Evolutionary conservation across 73 alveolate species (phyloP), one percentile per base, ranked within the genome.

Genomic region (Tetrahymena elliotti): DNA sequence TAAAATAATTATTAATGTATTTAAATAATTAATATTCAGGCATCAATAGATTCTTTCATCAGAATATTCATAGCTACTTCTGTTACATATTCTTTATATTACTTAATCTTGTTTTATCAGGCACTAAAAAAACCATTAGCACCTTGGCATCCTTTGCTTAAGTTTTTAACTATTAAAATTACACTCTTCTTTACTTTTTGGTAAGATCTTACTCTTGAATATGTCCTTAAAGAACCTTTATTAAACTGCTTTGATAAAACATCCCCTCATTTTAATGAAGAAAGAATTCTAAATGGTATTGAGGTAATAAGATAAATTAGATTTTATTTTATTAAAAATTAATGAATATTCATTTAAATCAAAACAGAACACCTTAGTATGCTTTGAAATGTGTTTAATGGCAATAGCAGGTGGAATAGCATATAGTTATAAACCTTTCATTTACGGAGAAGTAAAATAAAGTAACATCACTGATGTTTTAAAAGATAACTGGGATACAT

Each of bases 181-280:
- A 94, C 96, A 18, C 93, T 94, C n/a, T 94, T 94, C 84, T 94
- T 94, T 53, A 94, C 96, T 8, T 94, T 94, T 35, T 94, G 96
- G 96, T 37, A 94, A 84, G 53, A 53, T 41, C 37, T 94, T 12
- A 94, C 93, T 1, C 83, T 94, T 5, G 54, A 92, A 7, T 68
- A 68, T 35, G 82, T 94, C 34, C 18, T 94, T 16, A 93, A 94
- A 47, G 96, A 94, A 40, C 93, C 93, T 20, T 52, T 94, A n/a
- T 84, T 94, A n/a, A 47, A 83, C 27, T 94, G 96, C 35, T 94
- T 94, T 88, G 93, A 47, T 33, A 38, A 53, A 34, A 92, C 22
- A 33, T 88, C 93, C 53, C 41, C 93, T 4, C 93, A 88, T 34
- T 88, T 36, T 35, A 41, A 38, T 6, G 52, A 33, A 47, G 93